Conservation (phyloP, 2,329 filamentous ascomycete species). For the Teratosphaeriaceae sp. region DNA sequence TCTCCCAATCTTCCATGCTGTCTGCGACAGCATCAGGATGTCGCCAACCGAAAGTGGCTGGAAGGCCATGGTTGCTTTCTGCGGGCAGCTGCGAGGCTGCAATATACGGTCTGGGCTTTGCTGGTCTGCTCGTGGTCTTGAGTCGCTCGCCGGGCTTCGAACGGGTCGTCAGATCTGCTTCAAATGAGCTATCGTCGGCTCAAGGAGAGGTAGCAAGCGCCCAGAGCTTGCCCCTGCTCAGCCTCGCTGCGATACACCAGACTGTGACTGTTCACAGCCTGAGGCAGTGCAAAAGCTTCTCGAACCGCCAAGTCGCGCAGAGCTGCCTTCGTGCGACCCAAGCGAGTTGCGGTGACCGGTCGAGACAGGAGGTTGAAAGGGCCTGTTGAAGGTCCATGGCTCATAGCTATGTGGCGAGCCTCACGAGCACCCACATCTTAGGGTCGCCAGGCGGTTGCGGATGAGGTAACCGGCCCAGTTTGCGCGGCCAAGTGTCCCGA, state of each 20-base stretch:
- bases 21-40: slow-evolving; percentile 41
- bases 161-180: too few species aligned
- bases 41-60: slow-evolving; percentile 32
- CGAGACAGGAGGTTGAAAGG: not conserved
- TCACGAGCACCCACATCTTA: too few species aligned
- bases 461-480: not conserved
- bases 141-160: too few species aligned
- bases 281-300: slow-evolving; percentile 2
- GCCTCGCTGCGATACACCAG: too few species aligned
- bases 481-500: not conserved
- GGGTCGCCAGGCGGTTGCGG: too few species aligned
- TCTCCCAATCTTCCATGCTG: slow-evolving; percentile 40
- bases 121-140: not conserved
- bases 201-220: too few species aligned
- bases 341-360: too few species aligned
- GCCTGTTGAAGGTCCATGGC: not conserved
- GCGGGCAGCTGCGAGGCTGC: too few species aligned
- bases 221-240: too few species aligned
- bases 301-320: not conserved
- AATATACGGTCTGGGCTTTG: not conserved
- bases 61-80: slow-evolving; percentile 17
- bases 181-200: not conserved
- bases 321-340: too few species aligned
- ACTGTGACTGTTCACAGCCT: slow-evolving; percentile 2
- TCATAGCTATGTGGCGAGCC: not conserved